A percentile compares a stretch with the other conserved stretches of the same genome.
Evolutionary conservation across 1,284 basidiomycete species (phyloP).

Genomic region (Fomes fomentarius): DNA sequence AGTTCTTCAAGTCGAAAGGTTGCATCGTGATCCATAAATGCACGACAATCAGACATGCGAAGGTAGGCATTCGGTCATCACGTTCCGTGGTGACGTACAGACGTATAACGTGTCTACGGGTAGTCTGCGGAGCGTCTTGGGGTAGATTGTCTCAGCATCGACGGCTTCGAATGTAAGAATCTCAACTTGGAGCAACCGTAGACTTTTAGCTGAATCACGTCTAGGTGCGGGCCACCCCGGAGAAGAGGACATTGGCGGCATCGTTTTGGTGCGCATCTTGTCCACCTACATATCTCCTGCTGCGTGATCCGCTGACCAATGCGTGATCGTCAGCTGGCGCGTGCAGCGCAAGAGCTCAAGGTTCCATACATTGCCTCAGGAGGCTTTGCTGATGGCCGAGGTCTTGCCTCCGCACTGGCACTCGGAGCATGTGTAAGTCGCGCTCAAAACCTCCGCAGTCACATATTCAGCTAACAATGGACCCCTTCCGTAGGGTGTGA

Average conservation of each 20-base stretch:
- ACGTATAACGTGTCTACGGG: background rate
- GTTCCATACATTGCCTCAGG: conserved; percentile 92
- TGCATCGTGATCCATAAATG: conserved; percentile 92
- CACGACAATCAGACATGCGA: conserved; percentile 86
- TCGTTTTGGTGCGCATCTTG: conserved; percentile 71
- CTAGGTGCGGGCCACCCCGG: conserved; percentile 92
- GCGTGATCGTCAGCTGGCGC: conserved; percentile 66
- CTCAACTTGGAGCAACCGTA: background rate
- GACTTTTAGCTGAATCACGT: background rate
- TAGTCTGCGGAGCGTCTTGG: conserved; percentile 79
- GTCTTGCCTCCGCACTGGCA: conserved; percentile 81
- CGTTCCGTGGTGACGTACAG: background rate
- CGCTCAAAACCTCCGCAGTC: conserved; percentile 1
- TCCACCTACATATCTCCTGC: background rate
- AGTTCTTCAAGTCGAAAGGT: conserved; percentile 77
- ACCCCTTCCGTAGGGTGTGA: conserved; percentile 61
- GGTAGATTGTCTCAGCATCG: conserved; percentile 86
- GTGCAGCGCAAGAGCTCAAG: conserved; percentile 84
- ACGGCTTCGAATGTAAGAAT: conserved; percentile 83
- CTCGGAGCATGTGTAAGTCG: conserved; percentile 78
- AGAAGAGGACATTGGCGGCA: conserved; percentile 91
- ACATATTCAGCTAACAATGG: conserved; percentile 21
- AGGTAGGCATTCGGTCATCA: conserved; percentile 45
- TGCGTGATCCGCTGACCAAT: background rate
- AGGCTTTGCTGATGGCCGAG: conserved; percentile 82